These are phyloP conservation scores for Kalmusia sp. DNA, from an alignment of 2,329 filamentous ascomycete species.

Conservation along the genomic window DNA sequence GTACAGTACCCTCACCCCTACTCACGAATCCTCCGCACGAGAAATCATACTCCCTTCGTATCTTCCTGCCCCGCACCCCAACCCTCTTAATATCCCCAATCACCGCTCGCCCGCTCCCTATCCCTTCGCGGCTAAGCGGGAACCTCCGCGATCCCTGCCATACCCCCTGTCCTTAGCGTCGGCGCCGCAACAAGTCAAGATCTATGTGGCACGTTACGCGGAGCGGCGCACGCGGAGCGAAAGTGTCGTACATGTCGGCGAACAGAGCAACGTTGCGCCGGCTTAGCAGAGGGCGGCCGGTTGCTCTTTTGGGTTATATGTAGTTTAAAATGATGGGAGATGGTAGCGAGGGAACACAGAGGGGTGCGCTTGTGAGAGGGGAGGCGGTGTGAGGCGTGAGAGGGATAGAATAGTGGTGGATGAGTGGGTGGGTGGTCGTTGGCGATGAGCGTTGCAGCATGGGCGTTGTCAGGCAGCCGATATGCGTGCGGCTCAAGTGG, in stretches of 20 bases:
- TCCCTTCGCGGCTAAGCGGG: conserved; percentile 1
- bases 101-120: conserved; percentile 1
- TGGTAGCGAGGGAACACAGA: conserved; percentile 7
- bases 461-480: conserved; percentile 5
- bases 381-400: conserved; percentile 12
- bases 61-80: no score
- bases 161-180: neutral
- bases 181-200: conserved; percentile 6
- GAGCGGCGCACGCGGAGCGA: neutral
- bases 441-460: neutral
- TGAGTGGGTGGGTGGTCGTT: neutral
- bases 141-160: neutral
- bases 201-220: conserved; percentile 7
- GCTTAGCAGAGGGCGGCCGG: neutral
- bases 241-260: conserved; percentile 2
- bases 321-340: conserved; percentile 3
- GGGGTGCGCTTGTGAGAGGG: conserved; percentile 5
- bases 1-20: neutral
- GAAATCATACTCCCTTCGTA: no score
- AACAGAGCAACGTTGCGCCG: conserved; percentile 1
- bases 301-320: neutral
- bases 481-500: conserved; percentile 6
- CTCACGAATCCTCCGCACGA: no score
- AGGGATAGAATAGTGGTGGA: neutral
- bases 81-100: conserved; percentile 1